phyloP scores from a whole-genome alignment of 805 yeast genomes.

The Metschnikowia continentalis region DNA sequence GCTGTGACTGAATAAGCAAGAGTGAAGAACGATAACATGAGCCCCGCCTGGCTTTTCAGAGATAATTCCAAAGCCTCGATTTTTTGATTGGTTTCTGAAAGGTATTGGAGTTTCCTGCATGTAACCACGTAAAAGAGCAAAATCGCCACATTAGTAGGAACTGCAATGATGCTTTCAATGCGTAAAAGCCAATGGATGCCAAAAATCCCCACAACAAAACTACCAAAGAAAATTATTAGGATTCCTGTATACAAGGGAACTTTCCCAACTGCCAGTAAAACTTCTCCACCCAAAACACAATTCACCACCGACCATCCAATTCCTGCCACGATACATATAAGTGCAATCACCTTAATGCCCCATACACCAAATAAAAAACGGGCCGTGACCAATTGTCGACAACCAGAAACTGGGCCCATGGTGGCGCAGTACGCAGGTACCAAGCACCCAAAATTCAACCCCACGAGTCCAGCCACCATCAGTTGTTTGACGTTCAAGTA shows the following conservation, averaged over 20 bases:
- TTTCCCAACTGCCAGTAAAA: conserved; percentile 18
- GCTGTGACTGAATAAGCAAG: conserved; percentile 34
- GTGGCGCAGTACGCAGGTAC: conserved; percentile 37
- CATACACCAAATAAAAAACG: conserved; percentile 34
- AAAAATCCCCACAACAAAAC: conserved; percentile 28
- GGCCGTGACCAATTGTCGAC: conserved; percentile 37
- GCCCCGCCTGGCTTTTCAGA: conserved; percentile 23
- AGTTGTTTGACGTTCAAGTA: conserved; percentile 26
- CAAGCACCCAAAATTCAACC: conserved; percentile 30
- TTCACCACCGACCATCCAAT: conserved; percentile 39
- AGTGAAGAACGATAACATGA: conserved; percentile 34
- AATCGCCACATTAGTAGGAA: conserved; percentile 28
- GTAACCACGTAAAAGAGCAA: conserved; percentile 31
- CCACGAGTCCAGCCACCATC: conserved; percentile 27
- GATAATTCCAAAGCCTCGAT: conserved; percentile 5
- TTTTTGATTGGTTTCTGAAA: conserved; percentile 9
- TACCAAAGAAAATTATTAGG: conserved; percentile 23
- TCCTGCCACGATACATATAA: conserved; percentile 30
- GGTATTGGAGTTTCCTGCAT: conserved; percentile 19
- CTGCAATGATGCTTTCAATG: conserved; percentile 26
- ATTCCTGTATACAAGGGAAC: conserved; percentile 11
- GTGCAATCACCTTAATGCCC: conserved; percentile 30
- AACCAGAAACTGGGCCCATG: conserved; percentile 38
- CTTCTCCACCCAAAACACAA: conserved; percentile 36
- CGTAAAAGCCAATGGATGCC: conserved; percentile 30